Percentiles rank a stretch among this genome's conserved stretches.
These are phyloP conservation scores for Acanthamoeba royreba DNA, from an alignment of 208 protist species.

Conservation along the genomic window DNA sequence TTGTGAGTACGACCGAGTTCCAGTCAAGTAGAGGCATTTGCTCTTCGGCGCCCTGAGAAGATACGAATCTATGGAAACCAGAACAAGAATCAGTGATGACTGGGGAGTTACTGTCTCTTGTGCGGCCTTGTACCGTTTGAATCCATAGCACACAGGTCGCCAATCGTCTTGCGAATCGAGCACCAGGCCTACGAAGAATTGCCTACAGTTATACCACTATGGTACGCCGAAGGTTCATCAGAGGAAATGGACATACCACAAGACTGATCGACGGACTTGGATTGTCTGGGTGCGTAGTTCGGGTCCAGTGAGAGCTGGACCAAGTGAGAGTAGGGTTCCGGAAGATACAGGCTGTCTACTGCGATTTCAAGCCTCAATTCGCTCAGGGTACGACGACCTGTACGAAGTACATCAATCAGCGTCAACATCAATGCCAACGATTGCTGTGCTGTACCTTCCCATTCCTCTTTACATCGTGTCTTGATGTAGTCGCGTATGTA, in stretches of 20 bases:
- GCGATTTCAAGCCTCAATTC: not conserved
- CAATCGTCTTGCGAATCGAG: not conserved
- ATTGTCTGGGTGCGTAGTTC: not conserved
- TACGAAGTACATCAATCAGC: not conserved
- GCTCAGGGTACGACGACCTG: not conserved
- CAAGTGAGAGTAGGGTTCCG: not conserved
- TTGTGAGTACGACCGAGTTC: not conserved
- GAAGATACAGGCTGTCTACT: not conserved
- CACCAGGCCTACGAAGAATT: not conserved
- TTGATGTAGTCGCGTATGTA: not conserved
- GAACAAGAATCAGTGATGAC: not conserved
- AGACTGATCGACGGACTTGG: not conserved
- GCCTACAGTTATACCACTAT: too few relatives aligned
- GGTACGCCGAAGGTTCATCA: too few relatives aligned
- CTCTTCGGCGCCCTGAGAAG: not conserved
- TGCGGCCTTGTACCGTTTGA: not conserved
- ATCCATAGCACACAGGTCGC: not conserved
- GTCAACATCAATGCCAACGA: not conserved
- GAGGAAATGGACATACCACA: not conserved
- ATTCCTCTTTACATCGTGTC: not conserved
- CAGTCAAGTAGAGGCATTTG: not conserved
- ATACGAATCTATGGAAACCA: not conserved
- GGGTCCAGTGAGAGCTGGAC: not conserved
- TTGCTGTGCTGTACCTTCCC: not conserved
- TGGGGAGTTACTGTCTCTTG: not conserved